Conservation (phyloP, 768 basidiomycete species). For the Termitomyces sp. region DNA sequence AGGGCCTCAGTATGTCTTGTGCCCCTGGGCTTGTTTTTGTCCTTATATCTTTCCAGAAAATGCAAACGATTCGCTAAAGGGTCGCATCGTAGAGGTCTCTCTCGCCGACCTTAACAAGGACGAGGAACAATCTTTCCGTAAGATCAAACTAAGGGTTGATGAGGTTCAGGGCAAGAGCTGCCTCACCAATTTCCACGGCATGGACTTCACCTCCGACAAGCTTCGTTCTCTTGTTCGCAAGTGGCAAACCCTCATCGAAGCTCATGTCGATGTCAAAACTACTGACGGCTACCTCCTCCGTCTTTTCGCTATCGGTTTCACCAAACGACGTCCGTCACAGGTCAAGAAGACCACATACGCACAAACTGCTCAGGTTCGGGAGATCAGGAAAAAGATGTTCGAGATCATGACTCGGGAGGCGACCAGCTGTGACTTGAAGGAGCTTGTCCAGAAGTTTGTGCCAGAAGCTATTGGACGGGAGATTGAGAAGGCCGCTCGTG, state of each 20-base stretch:
- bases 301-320: slow-evolving; percentile 98
- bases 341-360: slow-evolving; percentile 99
- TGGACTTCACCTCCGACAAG: slow-evolving; percentile 99
- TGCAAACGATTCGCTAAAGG: slow-evolving; percentile 96
- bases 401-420: slow-evolving; percentile 98
- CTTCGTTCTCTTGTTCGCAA: slow-evolving; percentile 99
- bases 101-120: slow-evolving; percentile 99
- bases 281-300: slow-evolving; percentile 99
- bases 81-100: slow-evolving; percentile 93
- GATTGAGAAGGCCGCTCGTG: slow-evolving; percentile 96
- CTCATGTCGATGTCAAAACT: slow-evolving; percentile 97
- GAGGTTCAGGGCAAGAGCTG: slow-evolving; percentile 98
- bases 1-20: slow-evolving; percentile 85
- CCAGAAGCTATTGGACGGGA: slow-evolving; percentile 99
- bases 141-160: slow-evolving; percentile 98
- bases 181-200: slow-evolving; percentile 99
- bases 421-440: slow-evolving; percentile 93
- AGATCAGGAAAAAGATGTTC: slow-evolving; percentile 99
- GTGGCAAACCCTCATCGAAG: slow-evolving; percentile 99
- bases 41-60: slow-evolving; percentile 62
- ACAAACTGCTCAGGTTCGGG: slow-evolving; percentile 89
- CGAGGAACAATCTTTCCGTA: slow-evolving; percentile 98
- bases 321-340: slow-evolving; percentile 93
- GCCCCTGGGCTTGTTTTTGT: not conserved
- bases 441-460: slow-evolving; percentile 97